phyloP scores from a whole-genome alignment of 768 basidiomycete genomes.

The Termitomyces sp. region DNA sequence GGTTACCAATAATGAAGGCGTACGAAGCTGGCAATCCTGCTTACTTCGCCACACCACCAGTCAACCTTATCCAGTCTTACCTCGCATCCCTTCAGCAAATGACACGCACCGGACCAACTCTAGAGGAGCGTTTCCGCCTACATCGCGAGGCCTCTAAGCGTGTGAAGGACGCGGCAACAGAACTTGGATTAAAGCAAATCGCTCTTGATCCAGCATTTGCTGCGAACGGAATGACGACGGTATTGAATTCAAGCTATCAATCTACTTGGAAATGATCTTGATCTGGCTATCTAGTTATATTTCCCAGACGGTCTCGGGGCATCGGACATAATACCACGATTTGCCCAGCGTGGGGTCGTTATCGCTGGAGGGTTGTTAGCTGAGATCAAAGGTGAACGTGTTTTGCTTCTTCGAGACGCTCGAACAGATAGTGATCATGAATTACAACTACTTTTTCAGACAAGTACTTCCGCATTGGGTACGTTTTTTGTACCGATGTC shows the following conservation, averaged over 20 bases:
- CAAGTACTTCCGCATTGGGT: conserved; percentile 91
- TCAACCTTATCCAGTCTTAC: conserved; percentile 91
- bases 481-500: conserved; percentile 16
- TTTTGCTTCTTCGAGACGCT: not conserved
- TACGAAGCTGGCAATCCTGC: conserved; percentile 79
- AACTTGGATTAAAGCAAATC: conserved; percentile 71
- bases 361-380: conserved; percentile 87
- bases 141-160: conserved; percentile 67
- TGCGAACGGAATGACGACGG: conserved; percentile 96
- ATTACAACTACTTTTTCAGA: conserved; percentile 32
- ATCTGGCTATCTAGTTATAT: conserved; percentile 46
- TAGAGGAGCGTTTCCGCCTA: conserved; percentile 71
- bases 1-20: conserved; percentile 91
- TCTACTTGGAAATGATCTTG: not conserved
- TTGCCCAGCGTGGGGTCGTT: conserved; percentile 68
- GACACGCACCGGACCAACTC: conserved; percentile 51
- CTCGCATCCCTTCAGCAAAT: conserved; percentile 76
- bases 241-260: conserved; percentile 23
- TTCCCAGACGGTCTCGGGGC: conserved; percentile 79
- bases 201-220: conserved; percentile 54
- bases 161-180: conserved; percentile 61
- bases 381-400: conserved; percentile 65
- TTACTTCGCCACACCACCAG: conserved; percentile 95
- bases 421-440: not conserved
- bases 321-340: conserved; percentile 69